These are phyloP conservation scores for Royoungia palumana DNA, from an alignment of 768 basidiomycete species.

Conservation along the genomic window DNA sequence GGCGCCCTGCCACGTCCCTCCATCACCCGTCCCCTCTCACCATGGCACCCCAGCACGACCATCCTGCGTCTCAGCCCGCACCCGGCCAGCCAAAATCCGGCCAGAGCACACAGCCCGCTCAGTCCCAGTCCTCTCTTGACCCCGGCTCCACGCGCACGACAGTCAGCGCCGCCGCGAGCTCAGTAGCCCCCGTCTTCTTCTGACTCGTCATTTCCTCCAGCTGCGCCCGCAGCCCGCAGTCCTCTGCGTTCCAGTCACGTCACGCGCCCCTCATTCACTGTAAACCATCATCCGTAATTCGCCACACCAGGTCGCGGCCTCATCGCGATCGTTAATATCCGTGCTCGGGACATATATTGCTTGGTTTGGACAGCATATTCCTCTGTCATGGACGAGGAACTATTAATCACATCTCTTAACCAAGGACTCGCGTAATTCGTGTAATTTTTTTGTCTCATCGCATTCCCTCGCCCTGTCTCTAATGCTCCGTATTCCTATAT, in stretches of 20 bases:
- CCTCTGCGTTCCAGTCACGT: background rate
- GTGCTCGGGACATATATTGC: background rate
- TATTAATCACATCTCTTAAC: conserved; percentile 19
- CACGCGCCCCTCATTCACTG: background rate
- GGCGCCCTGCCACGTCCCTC: background rate
- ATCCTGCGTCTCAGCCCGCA: conserved; percentile 12
- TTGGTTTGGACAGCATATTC: conserved; percentile 6
- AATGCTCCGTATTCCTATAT: background rate
- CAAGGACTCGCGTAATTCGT: conserved; percentile 20
- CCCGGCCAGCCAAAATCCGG: conserved; percentile 22
- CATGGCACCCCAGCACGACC: conserved; percentile 30
- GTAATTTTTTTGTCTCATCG: conserved; percentile 5
- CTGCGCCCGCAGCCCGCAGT: background rate
- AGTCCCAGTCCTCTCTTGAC: conserved; percentile 22
- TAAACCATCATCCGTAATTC: background rate
- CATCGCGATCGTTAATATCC: conserved; percentile 6
- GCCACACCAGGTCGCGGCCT: conserved; percentile 1
- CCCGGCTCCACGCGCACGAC: conserved; percentile 32
- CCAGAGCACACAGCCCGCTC: conserved; percentile 11
- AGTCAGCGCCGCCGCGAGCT: conserved; percentile 49
- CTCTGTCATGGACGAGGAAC: background rate
- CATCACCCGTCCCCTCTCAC: background rate
- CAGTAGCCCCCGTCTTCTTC: conserved; percentile 59
- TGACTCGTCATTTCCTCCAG: conserved; percentile 24
- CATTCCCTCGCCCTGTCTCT: background rate